phyloP scores from a whole-genome alignment of 192 early-diverging fungal species.

The Linnemannia zychae region DNA sequence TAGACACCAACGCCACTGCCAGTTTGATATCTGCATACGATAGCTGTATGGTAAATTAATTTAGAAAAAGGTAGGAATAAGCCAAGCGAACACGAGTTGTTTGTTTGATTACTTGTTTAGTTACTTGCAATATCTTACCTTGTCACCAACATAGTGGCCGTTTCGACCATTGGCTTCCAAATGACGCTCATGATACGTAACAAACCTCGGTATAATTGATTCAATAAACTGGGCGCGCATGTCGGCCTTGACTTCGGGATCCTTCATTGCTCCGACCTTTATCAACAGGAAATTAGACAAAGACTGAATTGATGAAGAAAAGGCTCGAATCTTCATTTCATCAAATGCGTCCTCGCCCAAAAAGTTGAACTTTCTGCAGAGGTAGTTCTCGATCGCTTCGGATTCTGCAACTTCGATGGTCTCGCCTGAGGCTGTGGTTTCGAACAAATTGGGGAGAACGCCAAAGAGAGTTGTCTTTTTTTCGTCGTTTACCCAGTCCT shows the following conservation, averaged over 20 bases:
- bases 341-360: constrained; percentile 26
- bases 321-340: constrained; percentile 36
- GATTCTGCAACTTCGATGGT: constrained; percentile 29
- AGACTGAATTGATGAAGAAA: constrained; percentile 9
- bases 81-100: not conserved
- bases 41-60: constrained; percentile 8
- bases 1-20: not conserved
- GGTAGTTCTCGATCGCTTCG: constrained; percentile 33
- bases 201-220: constrained; percentile 16
- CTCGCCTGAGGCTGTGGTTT: constrained; percentile 29
- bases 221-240: constrained; percentile 25
- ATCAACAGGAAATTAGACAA: constrained; percentile 23
- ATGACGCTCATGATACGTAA: constrained; percentile 21
- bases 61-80: not conserved
- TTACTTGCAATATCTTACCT: constrained; percentile 16
- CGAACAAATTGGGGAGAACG: constrained; percentile 29
- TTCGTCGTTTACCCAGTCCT: constrained; percentile 42
- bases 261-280: constrained; percentile 12
- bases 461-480: constrained; percentile 32
- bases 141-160: constrained; percentile 34
- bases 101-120: not conserved
- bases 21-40: constrained; percentile 32
- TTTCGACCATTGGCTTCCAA: constrained; percentile 25
- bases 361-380: constrained; percentile 24
- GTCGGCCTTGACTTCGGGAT: constrained; percentile 19